Evolutionary conservation across 352 stramenopile species (phyloP).

Genomic region (Phytophthora rubi): DNA sequence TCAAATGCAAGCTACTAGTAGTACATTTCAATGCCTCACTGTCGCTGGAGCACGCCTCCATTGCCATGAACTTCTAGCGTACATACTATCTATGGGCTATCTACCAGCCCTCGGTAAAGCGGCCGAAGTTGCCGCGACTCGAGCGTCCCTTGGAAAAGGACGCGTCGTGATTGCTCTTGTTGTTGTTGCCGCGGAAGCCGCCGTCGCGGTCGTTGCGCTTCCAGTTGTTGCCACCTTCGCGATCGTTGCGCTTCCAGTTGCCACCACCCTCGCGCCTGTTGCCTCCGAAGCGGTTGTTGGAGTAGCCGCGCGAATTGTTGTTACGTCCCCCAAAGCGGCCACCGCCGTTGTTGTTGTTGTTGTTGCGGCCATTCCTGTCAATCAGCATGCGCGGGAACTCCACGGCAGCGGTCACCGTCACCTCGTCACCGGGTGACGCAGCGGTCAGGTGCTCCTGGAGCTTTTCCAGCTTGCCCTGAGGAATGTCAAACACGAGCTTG

Average conservation of each 20-base stretch:
- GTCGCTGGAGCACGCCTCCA: background rate
- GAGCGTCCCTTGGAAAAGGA: slow-evolving; percentile 57
- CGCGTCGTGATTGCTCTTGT: slow-evolving; percentile 48
- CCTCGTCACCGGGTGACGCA: slow-evolving; percentile 31
- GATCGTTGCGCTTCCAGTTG: slow-evolving; percentile 23
- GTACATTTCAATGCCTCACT: slow-evolving; percentile 2
- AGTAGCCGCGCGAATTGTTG: slow-evolving; percentile 42
- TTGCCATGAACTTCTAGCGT: slow-evolving; percentile 1
- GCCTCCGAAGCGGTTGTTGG: slow-evolving; percentile 37
- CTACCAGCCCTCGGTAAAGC: slow-evolving; percentile 42
- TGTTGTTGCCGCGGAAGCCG: slow-evolving; percentile 21
- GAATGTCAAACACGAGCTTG: slow-evolving; percentile 78
- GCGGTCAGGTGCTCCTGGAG: slow-evolving; percentile 54
- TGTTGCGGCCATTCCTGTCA: slow-evolving; percentile 28
- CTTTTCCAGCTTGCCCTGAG: slow-evolving; percentile 51
- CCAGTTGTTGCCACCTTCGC: slow-evolving; percentile 30
- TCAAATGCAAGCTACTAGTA: background rate
- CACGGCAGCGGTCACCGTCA: slow-evolving; percentile 50
- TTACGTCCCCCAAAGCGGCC: slow-evolving; percentile 32
- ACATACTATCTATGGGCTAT: slow-evolving; percentile 2
- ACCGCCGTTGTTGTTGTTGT: slow-evolving; percentile 31
- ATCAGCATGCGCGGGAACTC: slow-evolving; percentile 70
- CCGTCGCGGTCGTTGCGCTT: slow-evolving; percentile 36
- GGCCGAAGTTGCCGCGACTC: slow-evolving; percentile 37
- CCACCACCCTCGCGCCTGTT: slow-evolving; percentile 20